Base-by-base conservation (phyloP, 208 protist species). In the Leishmania tarentolae region DNA sequence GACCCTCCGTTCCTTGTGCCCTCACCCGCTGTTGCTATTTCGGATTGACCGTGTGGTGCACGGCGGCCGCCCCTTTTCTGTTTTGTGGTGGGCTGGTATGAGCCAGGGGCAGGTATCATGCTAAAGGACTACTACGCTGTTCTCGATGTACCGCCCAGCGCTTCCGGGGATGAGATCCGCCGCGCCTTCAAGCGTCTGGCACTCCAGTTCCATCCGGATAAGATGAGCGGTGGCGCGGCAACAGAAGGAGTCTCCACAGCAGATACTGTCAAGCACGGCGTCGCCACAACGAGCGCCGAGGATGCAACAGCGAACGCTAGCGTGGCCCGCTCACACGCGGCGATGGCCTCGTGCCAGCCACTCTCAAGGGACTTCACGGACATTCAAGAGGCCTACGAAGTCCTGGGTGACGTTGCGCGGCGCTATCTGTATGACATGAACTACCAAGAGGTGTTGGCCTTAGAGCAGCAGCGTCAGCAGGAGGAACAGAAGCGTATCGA, bases 101-200 rank as follows among this genome's bases (percentile, higher is more conserved):
- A 19, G 44, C 42, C 37, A 50, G 28, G 31, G 31, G 50, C 31
- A 28, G 1, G 72, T 44, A 19, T 47, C 13, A 97, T 97, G 94
- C 92, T 98, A 71, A 95, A 93, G 72, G 93, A 98, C 75, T 98
- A 97, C 61, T 98, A 98, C 71, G 85, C 77, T 31, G 82, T 95
- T 28, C 74, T 98, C 11, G 87, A 86, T 47, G 83, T 97, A 28
- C 72, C 79, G 40, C 87, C 90, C 8, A 76, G 70, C n/a, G 89
- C 93, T n/a, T 90, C 95, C 0, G 91, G 85, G 2, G 87, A 91
- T 24, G 87, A 93, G 42, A 86, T 98, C 11, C 89, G 93, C 4
- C 71, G 81, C 11, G 88, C 95, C 4, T 98, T 91, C 76, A 88
- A 89, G 78, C 79, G 79, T 11, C 79, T 96, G 24, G 95, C 93